Evolutionary conservation across 208 protist genomes (phyloP).

Genomic region (Crithidia thermophila): DNA sequence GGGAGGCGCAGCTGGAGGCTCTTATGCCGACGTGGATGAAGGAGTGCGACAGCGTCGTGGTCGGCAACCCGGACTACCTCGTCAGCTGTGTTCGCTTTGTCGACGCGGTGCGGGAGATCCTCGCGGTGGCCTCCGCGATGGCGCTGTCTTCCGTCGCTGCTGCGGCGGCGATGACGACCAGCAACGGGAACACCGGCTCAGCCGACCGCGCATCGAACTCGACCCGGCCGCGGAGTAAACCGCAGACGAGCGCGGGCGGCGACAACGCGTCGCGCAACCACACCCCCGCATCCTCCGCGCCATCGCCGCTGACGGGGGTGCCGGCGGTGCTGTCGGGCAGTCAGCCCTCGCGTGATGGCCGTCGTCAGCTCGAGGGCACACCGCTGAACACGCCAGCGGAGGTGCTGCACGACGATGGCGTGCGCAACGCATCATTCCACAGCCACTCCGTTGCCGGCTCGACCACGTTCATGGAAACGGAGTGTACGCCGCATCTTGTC

Average conservation of each 20-base stretch:
- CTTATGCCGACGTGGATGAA: slow-evolving; percentile 18
- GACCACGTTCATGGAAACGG: too few relatives aligned
- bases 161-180: not conserved
- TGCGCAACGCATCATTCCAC: not conserved
- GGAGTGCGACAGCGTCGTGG: slow-evolving; percentile 13
- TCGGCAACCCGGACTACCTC: slow-evolving; percentile 12
- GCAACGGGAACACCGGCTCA: not conserved
- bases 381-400: not conserved
- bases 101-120: slow-evolving; percentile 18
- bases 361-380: not conserved
- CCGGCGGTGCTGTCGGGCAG: slow-evolving; percentile 1
- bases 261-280: not conserved
- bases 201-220: not conserved
- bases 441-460: not conserved
- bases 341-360: slow-evolving; percentile 2
- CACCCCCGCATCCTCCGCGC: slow-evolving; percentile 8
- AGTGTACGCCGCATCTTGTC: too few relatives aligned
- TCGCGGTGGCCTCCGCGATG: slow-evolving; percentile 2
- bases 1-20: not conserved
- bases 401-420: not conserved
- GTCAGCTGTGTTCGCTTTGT: slow-evolving; percentile 19
- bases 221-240: not conserved
- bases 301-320: not conserved
- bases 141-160: not conserved
- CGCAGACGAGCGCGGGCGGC: slow-evolving; percentile 6